Conservation (phyloP, 208 protist species). For the Trypanosoma scelopori region DNA sequence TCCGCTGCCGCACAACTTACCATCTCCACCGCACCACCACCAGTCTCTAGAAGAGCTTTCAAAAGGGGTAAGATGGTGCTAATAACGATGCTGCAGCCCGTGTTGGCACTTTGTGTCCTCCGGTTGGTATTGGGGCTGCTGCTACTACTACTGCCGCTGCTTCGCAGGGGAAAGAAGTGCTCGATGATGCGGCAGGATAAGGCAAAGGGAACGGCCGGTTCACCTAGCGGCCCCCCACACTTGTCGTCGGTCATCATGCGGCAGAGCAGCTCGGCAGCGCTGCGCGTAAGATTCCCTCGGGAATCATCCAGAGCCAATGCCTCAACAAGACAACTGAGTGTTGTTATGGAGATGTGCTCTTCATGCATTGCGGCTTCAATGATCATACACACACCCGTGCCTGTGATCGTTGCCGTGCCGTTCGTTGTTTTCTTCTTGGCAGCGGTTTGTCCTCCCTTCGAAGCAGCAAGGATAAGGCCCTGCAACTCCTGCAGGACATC, state of each 20-base stretch:
- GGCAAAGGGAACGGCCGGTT: slow-evolving; percentile 12
- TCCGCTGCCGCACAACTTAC: slow-evolving; percentile 39
- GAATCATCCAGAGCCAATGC: slow-evolving; percentile 67
- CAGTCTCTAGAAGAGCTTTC: slow-evolving; percentile 10
- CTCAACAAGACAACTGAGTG: slow-evolving; percentile 70
- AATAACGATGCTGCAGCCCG: slow-evolving; percentile 6
- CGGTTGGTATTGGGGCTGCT: not conserved
- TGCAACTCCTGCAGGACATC: slow-evolving; percentile 50
- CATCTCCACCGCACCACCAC: slow-evolving; percentile 4
- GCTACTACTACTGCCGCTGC: not conserved
- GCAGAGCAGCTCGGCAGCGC: slow-evolving; percentile 56
- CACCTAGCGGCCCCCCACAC: slow-evolving; percentile 11
- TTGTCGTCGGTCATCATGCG: slow-evolving; percentile 37
- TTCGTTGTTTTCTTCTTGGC: not conserved
- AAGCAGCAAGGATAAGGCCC: slow-evolving; percentile 31
- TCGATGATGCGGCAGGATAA: slow-evolving; percentile 15
- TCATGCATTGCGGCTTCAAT: slow-evolving; percentile 35
- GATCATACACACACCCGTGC: slow-evolving; percentile 24
- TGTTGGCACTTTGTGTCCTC: not conserved
- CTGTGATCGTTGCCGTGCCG: not conserved
- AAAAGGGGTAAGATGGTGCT: slow-evolving; percentile 19
- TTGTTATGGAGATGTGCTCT: slow-evolving; percentile 45
- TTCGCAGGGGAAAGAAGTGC: slow-evolving; percentile 28
- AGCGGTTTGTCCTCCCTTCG: not conserved
- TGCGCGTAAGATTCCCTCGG: slow-evolving; percentile 40